These are phyloP conservation scores for Penicillium occitanis DNA, from an alignment of 2,329 filamentous ascomycete species.

Conservation along the genomic window DNA sequence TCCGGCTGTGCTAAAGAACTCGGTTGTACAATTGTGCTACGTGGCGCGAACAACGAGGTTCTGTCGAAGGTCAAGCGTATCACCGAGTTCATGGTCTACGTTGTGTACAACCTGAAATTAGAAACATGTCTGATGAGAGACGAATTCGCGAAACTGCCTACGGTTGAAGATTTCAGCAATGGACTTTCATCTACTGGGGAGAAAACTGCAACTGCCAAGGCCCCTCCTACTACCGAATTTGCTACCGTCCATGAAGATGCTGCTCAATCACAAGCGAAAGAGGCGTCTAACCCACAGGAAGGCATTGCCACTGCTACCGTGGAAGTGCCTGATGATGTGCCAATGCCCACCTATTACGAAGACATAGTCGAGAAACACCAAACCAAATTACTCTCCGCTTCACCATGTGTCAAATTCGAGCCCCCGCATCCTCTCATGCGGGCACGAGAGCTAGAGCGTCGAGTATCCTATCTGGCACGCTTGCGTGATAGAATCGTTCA, in stretches of 20 bases:
- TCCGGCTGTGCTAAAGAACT: conserved; percentile 87
- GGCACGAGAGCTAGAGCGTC: conserved; percentile 84
- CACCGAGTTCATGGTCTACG: conserved; percentile 98
- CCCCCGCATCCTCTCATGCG: conserved; percentile 92
- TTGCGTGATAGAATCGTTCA: conserved; percentile 67
- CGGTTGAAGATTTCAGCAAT: conserved; percentile 49
- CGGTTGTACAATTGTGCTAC: conserved; percentile 89
- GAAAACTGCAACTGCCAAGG: conserved; percentile 16
- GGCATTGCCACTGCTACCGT: conserved; percentile 26
- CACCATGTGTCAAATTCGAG: conserved; percentile 92
- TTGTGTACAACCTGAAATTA: conserved; percentile 94
- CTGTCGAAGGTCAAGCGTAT: conserved; percentile 84
- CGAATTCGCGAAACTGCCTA: conserved; percentile 81
- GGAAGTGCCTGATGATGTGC: conserved; percentile 72
- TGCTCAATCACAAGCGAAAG: conserved; percentile 24
- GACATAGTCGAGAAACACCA: conserved; percentile 92
- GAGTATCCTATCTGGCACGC: conserved; percentile 76
- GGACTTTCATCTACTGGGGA: conserved; percentile 19
- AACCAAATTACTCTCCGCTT: conserved; percentile 89
- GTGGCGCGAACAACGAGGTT: conserved; percentile 71
- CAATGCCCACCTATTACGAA: conserved; percentile 89
- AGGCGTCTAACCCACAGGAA: conserved; percentile 23
- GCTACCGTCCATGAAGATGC: conserved; percentile 14
- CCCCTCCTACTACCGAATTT: conserved; percentile 11
- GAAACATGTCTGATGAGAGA: conserved; percentile 94